Base-by-base conservation (phyloP, 148 eudicot genomes). In the Pharnaceum exiguum region DNA sequence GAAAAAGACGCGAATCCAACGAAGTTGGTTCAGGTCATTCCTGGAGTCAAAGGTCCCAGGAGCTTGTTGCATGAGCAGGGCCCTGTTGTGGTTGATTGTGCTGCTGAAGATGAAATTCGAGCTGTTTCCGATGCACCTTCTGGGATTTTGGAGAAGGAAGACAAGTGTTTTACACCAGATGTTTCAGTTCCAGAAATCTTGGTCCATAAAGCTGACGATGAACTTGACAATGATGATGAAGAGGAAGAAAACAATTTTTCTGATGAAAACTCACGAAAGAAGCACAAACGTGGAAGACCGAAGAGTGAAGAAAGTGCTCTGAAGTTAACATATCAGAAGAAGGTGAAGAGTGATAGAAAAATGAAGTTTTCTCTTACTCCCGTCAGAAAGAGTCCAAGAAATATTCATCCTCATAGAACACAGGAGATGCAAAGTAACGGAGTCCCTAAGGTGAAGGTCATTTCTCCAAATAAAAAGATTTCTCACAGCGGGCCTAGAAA, bases 361-460 rank as follows among this genome's bases (percentile, higher is more conserved):
- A 31, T 8, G 18, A 63, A 63, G 57, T 46, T 50, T 24, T 62
- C 73, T 60, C 59, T 33, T 60, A 24, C 72, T 53, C 43, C 65
- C 30, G 59, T 44, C 51, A 43, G 65, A 60, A 52, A 43, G 58
- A 45, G 23, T 54, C 59, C 59, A 52, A 53, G 9, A 18, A 46
- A 36, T 4, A 51, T 26, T 12, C 38, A 44, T 33, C 46, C 37
- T 26, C 46, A 5, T 19, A 26, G 6, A 18, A 24, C 4, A 22
- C 40, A 36, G 29, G 38, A 57, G 19, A 9, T 5, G 49, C 26
- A 31, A 47, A 44, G 30, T n/a, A 47, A 21, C 47, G 62, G 38
- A 15, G 55, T 29, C 27, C 38, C 42, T 17, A 29, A 40, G 16
- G 1, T 5, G 62, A 65, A 65, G 21, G 19, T 18, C 45, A 27